Percentiles rank a stretch among this genome's conserved stretches.
These are phyloP conservation scores for Solanum tacnaense DNA, from an alignment of 257 asterid genomes.

Conservation along the genomic window DNA sequence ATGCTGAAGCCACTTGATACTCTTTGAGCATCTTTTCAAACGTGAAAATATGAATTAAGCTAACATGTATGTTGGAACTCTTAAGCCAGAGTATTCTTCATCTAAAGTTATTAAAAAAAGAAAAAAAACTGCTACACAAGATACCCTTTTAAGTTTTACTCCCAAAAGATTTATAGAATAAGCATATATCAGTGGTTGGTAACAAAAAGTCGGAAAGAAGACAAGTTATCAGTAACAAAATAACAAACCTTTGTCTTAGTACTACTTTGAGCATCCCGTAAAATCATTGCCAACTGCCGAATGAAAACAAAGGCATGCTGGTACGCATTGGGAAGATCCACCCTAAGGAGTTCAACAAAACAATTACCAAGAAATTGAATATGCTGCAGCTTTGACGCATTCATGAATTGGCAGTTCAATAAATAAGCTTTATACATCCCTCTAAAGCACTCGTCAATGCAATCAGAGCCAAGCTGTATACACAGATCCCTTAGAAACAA, in stretches of 20 bases:
- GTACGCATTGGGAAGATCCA: constrained; percentile 73
- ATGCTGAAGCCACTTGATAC: neutral
- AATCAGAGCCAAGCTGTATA: constrained; percentile 65
- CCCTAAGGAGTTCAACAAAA: constrained; percentile 58
- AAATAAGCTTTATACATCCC: constrained; percentile 93
- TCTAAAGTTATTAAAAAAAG: neutral
- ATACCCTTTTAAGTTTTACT: neutral
- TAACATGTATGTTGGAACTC: neutral
- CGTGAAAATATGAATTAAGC: neutral
- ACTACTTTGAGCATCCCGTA: constrained; percentile 54
- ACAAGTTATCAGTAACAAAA: neutral
- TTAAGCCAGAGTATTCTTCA: neutral
- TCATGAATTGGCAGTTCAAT: constrained; percentile 71
- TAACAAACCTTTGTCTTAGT: constrained; percentile 37
- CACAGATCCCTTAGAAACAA: constrained; percentile 77
- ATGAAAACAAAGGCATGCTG: constrained; percentile 86
- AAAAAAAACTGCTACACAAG: neutral
- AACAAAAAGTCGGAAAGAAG: neutral
- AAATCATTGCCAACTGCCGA: constrained; percentile 76
- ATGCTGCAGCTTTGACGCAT: constrained; percentile 72
- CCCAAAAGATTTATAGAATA: neutral
- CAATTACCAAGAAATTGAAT: constrained; percentile 87
- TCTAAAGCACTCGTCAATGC: constrained; percentile 75
- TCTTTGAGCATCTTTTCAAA: neutral
- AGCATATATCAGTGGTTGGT: neutral